phyloP scores from a whole-genome alignment of 2,329 filamentous ascomycete genomes.

The Stemphylium lycopersici region DNA sequence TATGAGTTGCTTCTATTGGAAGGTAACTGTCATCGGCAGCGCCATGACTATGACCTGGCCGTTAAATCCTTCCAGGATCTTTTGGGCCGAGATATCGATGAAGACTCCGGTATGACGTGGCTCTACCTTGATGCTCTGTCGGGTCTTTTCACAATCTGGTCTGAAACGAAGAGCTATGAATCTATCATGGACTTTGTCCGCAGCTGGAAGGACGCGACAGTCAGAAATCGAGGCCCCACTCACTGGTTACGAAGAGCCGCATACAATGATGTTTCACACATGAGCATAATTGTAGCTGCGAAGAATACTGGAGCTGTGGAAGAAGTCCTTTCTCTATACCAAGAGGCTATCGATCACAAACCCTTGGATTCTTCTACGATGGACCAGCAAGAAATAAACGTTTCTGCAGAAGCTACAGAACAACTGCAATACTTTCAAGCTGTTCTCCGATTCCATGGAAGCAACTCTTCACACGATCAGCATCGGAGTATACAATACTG shows the following conservation, averaged over 20 bases:
- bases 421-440: neutral
- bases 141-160: neutral
- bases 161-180: neutral
- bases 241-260: neutral
- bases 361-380: neutral
- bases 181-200: neutral
- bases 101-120: neutral
- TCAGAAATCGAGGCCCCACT: neutral
- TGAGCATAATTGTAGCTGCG: neutral
- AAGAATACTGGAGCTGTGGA: neutral
- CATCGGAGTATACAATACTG: neutral
- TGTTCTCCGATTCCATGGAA: neutral
- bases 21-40: neutral
- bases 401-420: neutral
- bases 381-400: neutral
- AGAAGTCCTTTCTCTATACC: neutral
- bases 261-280: neutral
- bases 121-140: neutral
- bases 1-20: neutral
- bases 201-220: neutral
- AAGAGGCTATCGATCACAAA: constrained; percentile 1
- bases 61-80: neutral
- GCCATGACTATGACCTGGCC: neutral
- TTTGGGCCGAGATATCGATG: neutral
- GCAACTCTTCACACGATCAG: neutral